These are phyloP conservation scores for Dryas integrifolia DNA, from an alignment of 331 rosid species.

Conservation along the genomic window DNA sequence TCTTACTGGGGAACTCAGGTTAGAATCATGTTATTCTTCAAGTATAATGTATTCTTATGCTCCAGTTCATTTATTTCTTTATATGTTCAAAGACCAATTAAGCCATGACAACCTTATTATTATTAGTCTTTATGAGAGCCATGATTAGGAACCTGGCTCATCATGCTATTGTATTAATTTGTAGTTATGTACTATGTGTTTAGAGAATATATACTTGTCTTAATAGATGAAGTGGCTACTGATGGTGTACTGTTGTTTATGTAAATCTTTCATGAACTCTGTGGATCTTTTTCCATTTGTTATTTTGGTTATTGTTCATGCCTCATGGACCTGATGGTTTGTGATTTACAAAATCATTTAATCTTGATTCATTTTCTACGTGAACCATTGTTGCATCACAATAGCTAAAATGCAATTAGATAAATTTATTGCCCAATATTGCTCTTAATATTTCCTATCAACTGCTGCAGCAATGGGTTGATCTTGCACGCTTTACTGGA, in stretches of 20 bases:
- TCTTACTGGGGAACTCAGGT: conserved; percentile 99
- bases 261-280: background rate
- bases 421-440: conserved; percentile 2
- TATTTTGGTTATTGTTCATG: background rate
- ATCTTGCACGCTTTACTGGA: conserved; percentile 76
- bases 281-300: background rate
- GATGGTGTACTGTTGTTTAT: background rate
- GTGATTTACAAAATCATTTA: background rate
- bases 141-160: background rate
- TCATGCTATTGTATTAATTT: conserved; percentile 12
- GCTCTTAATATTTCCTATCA: conserved; percentile 12
- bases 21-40: conserved; percentile 12
- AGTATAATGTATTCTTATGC: conserved; percentile 3
- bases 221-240: background rate
- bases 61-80: conserved; percentile 17
- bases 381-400: background rate
- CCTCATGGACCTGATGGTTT: conserved; percentile 3
- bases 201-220: no score
- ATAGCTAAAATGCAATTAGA: conserved; percentile 8
- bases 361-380: background rate
- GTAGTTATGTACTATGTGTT: background rate
- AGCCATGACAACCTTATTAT: background rate
- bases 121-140: background rate
- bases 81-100: background rate
- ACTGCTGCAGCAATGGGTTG: conserved; percentile 93